Evolutionary conservation across 306 rosid species (phyloP), one percentile per base, ranked within the genome.

Genomic region (Lathyrus tuberosus): DNA sequence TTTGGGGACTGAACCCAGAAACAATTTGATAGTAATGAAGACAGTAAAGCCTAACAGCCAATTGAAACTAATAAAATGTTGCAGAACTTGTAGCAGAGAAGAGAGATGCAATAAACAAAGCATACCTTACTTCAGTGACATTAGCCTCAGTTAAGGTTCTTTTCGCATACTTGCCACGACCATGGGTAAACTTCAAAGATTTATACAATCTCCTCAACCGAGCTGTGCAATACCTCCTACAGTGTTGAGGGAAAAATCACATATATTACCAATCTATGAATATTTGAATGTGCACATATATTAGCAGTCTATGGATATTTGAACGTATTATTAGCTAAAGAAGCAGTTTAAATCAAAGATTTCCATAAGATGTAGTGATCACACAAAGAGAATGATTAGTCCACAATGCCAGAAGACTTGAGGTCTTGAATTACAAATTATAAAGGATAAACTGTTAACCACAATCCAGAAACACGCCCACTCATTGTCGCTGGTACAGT

Each of bases 161-260:
- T 68, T 82, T 82, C 44, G 89, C 38, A 77, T 89, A 91, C 62
- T 87, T 95, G 22, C 99, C 99, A 33, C 99, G 99, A 65, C 99
- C 99, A 76, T 95, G 99, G 53, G 97, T 91, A 78, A 95, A 89
- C 86, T 91, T 95, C 86, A 95, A 76, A 13, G 99, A 95, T 69
- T 88, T 95, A 51, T 91, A 95, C 67, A 95, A 79, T 80, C 98
- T 86, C 84, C 98, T 90, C 83, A 94, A 78, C 43, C 98, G 85
- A 60, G 98, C 97, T 1, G 98, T 79, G 80, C 98, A 94, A 66
- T 94, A 94, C 86, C 95, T 88, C 94, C 98, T 94, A 62, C 71
- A 15, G 53, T 64, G 16, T 67, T 15, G 8, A 17, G 12, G 24
- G n/a, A 14, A 30, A 37, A 28, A 58, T 1, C 13, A 18, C 18